Evolutionary conservation across 495 filamentous ascomycete genomes (phyloP).

Genomic region (Tuber indicum): DNA sequence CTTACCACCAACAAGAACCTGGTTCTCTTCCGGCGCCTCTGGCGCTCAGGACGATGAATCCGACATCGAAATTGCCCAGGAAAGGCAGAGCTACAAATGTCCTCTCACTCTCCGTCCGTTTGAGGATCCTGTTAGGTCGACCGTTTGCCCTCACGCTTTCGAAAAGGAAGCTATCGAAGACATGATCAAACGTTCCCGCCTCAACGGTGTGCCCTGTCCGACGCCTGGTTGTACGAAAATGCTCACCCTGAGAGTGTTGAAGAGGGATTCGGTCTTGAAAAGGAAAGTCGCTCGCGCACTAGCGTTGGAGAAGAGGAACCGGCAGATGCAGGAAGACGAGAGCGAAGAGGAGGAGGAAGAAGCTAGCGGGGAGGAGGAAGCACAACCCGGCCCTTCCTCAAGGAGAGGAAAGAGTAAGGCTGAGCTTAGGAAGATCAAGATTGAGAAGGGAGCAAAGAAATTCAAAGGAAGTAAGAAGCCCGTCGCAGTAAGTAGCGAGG

Average conservation of each 20-base stretch:
- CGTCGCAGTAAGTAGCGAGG: background rate
- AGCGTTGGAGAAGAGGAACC: slow-evolving; percentile 13
- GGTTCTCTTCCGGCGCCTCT: slow-evolving; percentile 18
- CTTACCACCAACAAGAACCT: slow-evolving; percentile 21
- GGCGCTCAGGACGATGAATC: slow-evolving; percentile 9
- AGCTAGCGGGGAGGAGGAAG: slow-evolving; percentile 18
- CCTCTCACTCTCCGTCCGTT: slow-evolving; percentile 33
- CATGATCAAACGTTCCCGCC: slow-evolving; percentile 4
- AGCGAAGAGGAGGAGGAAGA: slow-evolving; percentile 17
- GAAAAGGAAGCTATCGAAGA: slow-evolving; percentile 25
- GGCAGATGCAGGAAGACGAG: slow-evolving; percentile 13
- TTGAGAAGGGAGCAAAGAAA: background rate
- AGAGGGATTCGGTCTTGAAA: slow-evolving; percentile 21
- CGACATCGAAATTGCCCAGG: slow-evolving; percentile 37
- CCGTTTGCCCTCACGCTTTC: slow-evolving; percentile 31
- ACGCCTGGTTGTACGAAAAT: slow-evolving; percentile 25
- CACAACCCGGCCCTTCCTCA: background rate
- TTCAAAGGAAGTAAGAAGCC: background rate
- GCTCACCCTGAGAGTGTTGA: slow-evolving; percentile 14
- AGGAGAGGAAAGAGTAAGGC: background rate
- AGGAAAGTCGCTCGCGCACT: slow-evolving; percentile 19
- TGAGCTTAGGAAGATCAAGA: background rate
- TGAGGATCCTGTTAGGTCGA: slow-evolving; percentile 28
- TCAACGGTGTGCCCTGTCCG: slow-evolving; percentile 17
- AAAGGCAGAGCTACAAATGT: slow-evolving; percentile 30